Conservation (phyloP, 2,329 filamentous ascomycete species). For the Claviceps digitariae region DNA sequence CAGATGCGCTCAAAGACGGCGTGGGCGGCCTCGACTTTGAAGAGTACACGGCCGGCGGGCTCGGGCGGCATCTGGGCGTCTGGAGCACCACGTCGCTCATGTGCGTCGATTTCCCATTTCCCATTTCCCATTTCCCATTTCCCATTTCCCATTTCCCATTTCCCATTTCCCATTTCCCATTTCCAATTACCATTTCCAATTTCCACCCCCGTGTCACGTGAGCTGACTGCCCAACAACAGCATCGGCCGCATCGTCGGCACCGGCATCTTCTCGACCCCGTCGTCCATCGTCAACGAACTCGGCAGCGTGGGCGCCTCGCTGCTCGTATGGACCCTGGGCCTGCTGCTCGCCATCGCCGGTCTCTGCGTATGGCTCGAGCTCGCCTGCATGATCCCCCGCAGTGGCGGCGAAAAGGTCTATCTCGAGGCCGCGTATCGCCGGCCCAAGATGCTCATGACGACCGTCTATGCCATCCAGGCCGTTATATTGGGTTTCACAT, state of each 20-base stretch:
- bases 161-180: no score
- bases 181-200: no score
- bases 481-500: conserved; percentile 44
- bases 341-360: conserved; percentile 19
- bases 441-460: conserved; percentile 44
- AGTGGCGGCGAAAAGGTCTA: conserved; percentile 56
- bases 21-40: neutral
- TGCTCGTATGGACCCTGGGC: conserved; percentile 10
- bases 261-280: conserved; percentile 11
- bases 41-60: conserved; percentile 10
- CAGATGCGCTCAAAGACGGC: no score
- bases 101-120: neutral
- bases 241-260: conserved; percentile 12
- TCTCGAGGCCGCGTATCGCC: conserved; percentile 47
- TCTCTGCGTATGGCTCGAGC: conserved; percentile 49
- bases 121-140: no score
- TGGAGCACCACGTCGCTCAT: conserved; percentile 11
- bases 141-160: no score
- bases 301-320: conserved; percentile 10
- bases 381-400: conserved; percentile 46
- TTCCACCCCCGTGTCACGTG: neutral
- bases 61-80: conserved; percentile 11
- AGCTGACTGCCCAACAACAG: neutral
- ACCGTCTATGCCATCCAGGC: conserved; percentile 47
- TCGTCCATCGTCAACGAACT: conserved; percentile 10